Percentiles rank a stretch among this genome's conserved stretches.
These are phyloP conservation scores for Stereum hirsutum DNA, from an alignment of 1,284 basidiomycete species.

Conservation along the genomic window DNA sequence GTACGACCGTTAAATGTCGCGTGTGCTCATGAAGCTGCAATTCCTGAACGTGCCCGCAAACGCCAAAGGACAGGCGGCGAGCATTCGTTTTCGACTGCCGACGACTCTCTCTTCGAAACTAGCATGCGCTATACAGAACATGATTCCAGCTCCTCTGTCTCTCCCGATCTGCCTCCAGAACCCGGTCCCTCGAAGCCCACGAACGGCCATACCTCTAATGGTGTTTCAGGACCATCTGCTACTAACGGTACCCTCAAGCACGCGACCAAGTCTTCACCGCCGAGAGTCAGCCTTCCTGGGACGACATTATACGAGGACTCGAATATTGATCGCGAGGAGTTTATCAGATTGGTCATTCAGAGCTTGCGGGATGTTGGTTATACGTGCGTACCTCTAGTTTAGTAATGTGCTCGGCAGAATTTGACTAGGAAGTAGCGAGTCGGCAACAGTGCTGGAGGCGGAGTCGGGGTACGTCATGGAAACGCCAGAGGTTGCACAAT, in stretches of 20 bases:
- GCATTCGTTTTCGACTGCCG: slow-evolving; percentile 20
- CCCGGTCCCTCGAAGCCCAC: slow-evolving; percentile 43
- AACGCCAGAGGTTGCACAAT: slow-evolving; percentile 68
- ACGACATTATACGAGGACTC: slow-evolving; percentile 69
- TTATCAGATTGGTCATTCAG: slow-evolving; percentile 86
- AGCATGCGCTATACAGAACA: slow-evolving; percentile 54
- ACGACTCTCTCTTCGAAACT: slow-evolving; percentile 18
- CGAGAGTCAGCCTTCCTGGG: slow-evolving; percentile 58
- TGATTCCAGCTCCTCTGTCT: slow-evolving; percentile 37
- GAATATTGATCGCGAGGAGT: slow-evolving; percentile 81
- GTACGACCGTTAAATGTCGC: background rate
- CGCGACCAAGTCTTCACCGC: slow-evolving; percentile 28
- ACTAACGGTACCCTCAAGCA: slow-evolving; percentile 39
- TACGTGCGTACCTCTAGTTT: slow-evolving; percentile 47
- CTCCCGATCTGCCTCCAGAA: slow-evolving; percentile 33
- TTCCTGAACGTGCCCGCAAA: slow-evolving; percentile 52
- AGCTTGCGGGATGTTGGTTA: slow-evolving; percentile 91
- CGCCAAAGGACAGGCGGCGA: slow-evolving; percentile 44
- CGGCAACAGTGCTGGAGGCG: slow-evolving; percentile 80
- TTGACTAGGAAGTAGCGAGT: slow-evolving; percentile 48
- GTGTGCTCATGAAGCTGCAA: slow-evolving; percentile 19
- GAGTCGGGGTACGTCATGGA: slow-evolving; percentile 93
- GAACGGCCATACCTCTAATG: slow-evolving; percentile 27
- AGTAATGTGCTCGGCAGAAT: slow-evolving; percentile 3
- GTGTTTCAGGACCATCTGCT: slow-evolving; percentile 12